Evolutionary conservation across 2,329 filamentous ascomycete species (phyloP).

Genomic region (Trichoderma sp.): DNA sequence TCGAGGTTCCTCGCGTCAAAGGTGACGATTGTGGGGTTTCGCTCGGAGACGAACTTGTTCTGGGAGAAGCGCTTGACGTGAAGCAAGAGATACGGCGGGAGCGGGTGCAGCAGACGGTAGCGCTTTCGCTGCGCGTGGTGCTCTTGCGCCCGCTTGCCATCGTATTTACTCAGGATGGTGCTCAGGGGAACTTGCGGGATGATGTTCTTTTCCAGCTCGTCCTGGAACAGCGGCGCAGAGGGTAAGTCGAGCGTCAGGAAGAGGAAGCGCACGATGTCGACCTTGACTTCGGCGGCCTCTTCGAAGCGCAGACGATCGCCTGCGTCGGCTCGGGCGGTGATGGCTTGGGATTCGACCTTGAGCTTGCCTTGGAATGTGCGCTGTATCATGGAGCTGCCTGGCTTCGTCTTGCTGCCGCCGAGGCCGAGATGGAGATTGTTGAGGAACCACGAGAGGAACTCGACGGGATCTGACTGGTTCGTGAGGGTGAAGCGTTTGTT

Average conservation of each 20-base stretch:
- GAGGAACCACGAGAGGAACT: conserved; percentile 96
- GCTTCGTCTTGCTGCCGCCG: conserved; percentile 85
- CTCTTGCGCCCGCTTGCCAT: conserved; percentile 84
- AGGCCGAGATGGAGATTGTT: conserved; percentile 93
- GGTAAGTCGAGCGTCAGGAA: conserved; percentile 93
- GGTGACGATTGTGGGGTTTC: conserved; percentile 97
- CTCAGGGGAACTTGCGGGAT: conserved; percentile 89
- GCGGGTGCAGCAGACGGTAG: conserved; percentile 84
- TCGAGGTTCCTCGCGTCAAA: conserved; percentile 85
- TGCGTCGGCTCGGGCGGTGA: conserved; percentile 86
- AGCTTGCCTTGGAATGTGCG: conserved; percentile 91
- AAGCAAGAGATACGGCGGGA: conserved; percentile 88
- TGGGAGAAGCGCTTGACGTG: conserved; percentile 96
- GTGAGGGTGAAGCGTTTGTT: conserved; percentile 92
- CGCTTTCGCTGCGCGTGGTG: conserved; percentile 85
- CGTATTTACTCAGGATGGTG: conserved; percentile 86
- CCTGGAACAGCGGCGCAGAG: conserved; percentile 90
- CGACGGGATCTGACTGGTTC: conserved; percentile 89
- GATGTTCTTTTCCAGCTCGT: conserved; percentile 91
- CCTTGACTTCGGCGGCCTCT: conserved; percentile 79
- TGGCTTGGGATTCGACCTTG: conserved; percentile 89
- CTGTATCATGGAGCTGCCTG: conserved; percentile 83
- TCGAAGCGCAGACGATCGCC: conserved; percentile 90
- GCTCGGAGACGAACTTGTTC: conserved; percentile 95
- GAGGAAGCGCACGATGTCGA: conserved; percentile 77